phyloP scores from a whole-genome alignment of 495 filamentous ascomycete species.

The Xylaria bambusicola region DNA sequence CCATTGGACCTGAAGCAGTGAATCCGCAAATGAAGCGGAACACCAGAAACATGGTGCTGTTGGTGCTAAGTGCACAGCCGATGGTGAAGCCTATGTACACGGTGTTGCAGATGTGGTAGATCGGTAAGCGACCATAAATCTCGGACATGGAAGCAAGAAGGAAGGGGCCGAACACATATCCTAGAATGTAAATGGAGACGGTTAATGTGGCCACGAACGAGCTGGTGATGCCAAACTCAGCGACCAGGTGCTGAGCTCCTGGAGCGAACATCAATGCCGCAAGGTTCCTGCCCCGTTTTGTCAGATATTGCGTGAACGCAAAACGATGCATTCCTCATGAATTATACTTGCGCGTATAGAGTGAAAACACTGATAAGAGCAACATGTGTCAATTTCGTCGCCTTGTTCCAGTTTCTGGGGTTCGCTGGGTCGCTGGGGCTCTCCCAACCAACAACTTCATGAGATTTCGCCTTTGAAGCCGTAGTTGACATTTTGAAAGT shows the following conservation, averaged over 20 bases:
- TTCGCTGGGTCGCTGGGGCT: not conserved
- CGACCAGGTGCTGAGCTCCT: slow-evolving; percentile 35
- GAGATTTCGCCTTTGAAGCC: not conserved
- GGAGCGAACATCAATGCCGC: slow-evolving; percentile 30
- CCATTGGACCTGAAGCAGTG: slow-evolving; percentile 50
- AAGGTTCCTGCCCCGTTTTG: slow-evolving; percentile 16
- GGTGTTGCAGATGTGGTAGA: slow-evolving; percentile 59
- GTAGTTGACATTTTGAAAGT: not conserved
- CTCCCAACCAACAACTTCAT: not conserved
- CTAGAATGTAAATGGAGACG: slow-evolving; percentile 60
- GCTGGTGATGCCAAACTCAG: slow-evolving; percentile 36
- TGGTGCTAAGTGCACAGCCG: slow-evolving; percentile 58
- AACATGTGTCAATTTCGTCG: not conserved
- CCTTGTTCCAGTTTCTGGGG: not conserved
- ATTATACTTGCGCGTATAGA: not conserved
- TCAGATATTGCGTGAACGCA: not conserved
- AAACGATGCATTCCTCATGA: not conserved
- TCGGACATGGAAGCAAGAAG: slow-evolving; percentile 64
- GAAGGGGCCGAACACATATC: slow-evolving; percentile 59
- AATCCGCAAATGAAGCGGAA: slow-evolving; percentile 58
- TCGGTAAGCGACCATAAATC: slow-evolving; percentile 60
- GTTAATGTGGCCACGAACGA: slow-evolving; percentile 48
- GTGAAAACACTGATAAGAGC: not conserved
- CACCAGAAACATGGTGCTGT: slow-evolving; percentile 51
- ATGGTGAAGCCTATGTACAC: slow-evolving; percentile 62